Base-by-base conservation (phyloP, 176 grass and related monocot genomes). In the Zizania latifolia region DNA sequence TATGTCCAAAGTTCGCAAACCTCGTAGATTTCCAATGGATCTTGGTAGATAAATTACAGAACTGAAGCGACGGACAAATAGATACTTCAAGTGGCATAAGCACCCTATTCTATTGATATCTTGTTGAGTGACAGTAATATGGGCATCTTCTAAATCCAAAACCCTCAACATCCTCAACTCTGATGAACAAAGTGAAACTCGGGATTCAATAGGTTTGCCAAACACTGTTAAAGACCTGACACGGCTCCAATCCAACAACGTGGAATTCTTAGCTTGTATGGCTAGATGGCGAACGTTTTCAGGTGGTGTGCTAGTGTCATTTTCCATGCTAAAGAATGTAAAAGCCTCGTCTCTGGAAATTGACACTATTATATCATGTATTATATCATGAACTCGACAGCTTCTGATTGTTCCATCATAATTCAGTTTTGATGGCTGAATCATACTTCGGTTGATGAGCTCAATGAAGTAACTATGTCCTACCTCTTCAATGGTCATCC, bases 401-500 rank as follows among this genome's bases (percentile, higher is more conserved):
- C 78, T 71, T 21, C 61, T 62, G 11, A 38, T 10, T 35, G 0
- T 6, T n/a, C 78, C 56, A 46, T 71, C 22, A 2, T 62, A 5
- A 19, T 34, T 50, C 22, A 50, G 8, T 24, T 8, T 70, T 74
- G 58, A 41, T 30, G 68, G 68, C 2, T 53, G 41, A 37, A 81
- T 72, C 78, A 81, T 72, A 9, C 78, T 81, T 64, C 43, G 56
- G 32, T 54, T 63, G 32, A 72, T 31, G 2, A 81, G 68, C 7
- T 72, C 68, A 10, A 30, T 24, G 13, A 81, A 72, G 78, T 81
- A 64, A 31, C 43, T 23, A 10, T 54, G 6, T 21, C 57, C 66
- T 14, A 61, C 38, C 12, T 80, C 54, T 8, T 50, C 30, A 48
- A 50, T 34, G 5, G 32, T 40, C 23, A 1, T 27, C 1, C 50